phyloP scores from a whole-genome alignment of 768 basidiomycete genomes.

The Tremella yokohamensis region DNA sequence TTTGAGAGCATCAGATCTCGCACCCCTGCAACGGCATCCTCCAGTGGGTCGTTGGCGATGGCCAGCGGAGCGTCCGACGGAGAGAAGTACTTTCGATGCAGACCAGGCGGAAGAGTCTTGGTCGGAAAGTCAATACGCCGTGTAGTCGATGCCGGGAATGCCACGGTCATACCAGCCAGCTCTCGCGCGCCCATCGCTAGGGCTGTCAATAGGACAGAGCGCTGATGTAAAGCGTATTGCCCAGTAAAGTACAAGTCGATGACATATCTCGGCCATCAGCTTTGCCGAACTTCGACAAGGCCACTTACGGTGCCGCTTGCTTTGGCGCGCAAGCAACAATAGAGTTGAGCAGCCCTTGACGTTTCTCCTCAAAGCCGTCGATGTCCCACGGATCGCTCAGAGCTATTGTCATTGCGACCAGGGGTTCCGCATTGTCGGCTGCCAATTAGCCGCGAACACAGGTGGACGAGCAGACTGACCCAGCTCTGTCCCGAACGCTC shows the following conservation, averaged over 20 bases:
- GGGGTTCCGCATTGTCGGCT: conserved; percentile 89
- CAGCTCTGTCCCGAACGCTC: conserved; percentile 79
- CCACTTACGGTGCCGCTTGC: conserved; percentile 73
- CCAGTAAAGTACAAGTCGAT: conserved; percentile 92
- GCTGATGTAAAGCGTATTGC: conserved; percentile 83
- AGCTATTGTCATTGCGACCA: conserved; percentile 67
- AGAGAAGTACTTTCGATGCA: conserved; percentile 68
- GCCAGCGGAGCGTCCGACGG: conserved; percentile 46
- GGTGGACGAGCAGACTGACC: conserved; percentile 56
- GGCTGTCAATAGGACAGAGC: conserved; percentile 78
- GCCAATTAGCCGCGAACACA: background rate
- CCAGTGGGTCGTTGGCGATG: conserved; percentile 52
- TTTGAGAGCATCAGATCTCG: conserved; percentile 63
- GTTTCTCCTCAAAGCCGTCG: conserved; percentile 67
- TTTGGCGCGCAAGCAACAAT: conserved; percentile 74
- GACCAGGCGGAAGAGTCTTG: conserved; percentile 66
- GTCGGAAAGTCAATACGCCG: conserved; percentile 65
- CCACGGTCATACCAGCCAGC: conserved; percentile 59
- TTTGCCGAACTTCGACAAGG: background rate
- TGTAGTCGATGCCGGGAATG: conserved; percentile 27
- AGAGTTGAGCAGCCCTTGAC: conserved; percentile 73
- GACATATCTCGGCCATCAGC: conserved; percentile 58
- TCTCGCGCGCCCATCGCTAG: conserved; percentile 83
- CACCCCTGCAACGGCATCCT: conserved; percentile 63
- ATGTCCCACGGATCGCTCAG: conserved; percentile 83